These are phyloP conservation scores for Coprinopsis strossmayeri DNA, from an alignment of 768 basidiomycete species.

Conservation along the genomic window DNA sequence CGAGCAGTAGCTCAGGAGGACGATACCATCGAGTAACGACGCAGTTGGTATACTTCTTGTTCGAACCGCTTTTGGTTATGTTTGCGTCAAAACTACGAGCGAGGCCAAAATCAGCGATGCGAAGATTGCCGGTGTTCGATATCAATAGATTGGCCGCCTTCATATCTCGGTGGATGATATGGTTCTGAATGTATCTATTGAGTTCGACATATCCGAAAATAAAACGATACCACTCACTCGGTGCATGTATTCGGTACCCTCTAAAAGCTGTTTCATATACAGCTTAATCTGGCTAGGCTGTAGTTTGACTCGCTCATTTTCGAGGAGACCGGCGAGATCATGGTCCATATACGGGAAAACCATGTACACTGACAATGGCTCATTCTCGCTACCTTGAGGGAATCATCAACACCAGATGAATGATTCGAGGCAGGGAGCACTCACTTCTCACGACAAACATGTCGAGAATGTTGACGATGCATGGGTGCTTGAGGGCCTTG, in stretches of 20 bases:
- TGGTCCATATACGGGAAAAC: constrained; percentile 99
- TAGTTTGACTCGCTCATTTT: constrained; percentile 84
- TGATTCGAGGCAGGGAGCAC: constrained; percentile 18
- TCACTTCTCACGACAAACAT: constrained; percentile 85
- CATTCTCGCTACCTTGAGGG: constrained; percentile 52
- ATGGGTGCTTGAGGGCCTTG: constrained; percentile 80
- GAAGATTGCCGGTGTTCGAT: constrained; percentile 74
- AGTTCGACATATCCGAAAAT: constrained; percentile 5
- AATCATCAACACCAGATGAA: background rate
- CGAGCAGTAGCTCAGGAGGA: constrained; percentile 87
- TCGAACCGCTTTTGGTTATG: constrained; percentile 30
- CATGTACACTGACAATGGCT: constrained; percentile 89
- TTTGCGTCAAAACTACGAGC: constrained; percentile 72
- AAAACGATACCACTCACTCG: constrained; percentile 45
- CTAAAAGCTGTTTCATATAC: constrained; percentile 93
- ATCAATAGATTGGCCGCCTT: constrained; percentile 97
- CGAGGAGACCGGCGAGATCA: constrained; percentile 89
- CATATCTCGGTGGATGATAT: constrained; percentile 97
- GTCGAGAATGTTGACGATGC: constrained; percentile 82
- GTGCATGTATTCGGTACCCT: constrained; percentile 96
- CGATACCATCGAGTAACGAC: constrained; percentile 95
- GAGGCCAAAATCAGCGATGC: constrained; percentile 94
- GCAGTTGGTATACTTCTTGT: constrained; percentile 86
- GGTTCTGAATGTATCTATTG: constrained; percentile 72
- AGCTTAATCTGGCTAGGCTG: constrained; percentile 86